phyloP scores from a whole-genome alignment of 2,329 filamentous ascomycete species.

The Fusarium sp. region DNA sequence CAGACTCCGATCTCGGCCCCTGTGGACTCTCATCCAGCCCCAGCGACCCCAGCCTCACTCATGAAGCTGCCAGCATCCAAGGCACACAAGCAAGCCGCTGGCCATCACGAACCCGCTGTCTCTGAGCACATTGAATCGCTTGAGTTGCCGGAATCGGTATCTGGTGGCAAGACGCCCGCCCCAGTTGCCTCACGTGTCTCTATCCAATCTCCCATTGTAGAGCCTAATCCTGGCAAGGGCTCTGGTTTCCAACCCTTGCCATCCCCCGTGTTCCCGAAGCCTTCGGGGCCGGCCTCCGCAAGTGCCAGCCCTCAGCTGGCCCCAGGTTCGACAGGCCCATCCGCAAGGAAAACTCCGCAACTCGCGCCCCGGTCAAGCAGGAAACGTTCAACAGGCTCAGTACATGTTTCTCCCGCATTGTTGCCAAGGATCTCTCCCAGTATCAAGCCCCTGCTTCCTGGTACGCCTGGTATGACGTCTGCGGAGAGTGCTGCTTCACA shows the following conservation, averaged over 20 bases:
- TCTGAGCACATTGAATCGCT: constrained; percentile 69
- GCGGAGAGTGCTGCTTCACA: constrained; percentile 74
- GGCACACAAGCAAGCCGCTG: constrained; percentile 59
- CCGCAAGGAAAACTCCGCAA: constrained; percentile 66
- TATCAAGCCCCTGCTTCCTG: constrained; percentile 90
- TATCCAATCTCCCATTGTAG: constrained; percentile 51
- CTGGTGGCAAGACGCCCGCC: constrained; percentile 45
- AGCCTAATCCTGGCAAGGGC: constrained; percentile 61
- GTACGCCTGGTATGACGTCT: constrained; percentile 59
- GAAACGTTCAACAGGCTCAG: constrained; percentile 80
- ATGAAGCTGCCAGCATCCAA: constrained; percentile 78
- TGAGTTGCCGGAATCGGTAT: constrained; percentile 78
- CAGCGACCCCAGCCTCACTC: constrained; percentile 80
- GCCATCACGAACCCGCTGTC: constrained; percentile 56
- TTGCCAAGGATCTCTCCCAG: constrained; percentile 91
- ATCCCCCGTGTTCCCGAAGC: constrained; percentile 60
- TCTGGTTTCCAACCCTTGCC: constrained; percentile 62
- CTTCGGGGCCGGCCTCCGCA: constrained; percentile 62
- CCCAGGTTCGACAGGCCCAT: constrained; percentile 62
- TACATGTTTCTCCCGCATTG: constrained; percentile 87
- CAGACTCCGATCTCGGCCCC: constrained; percentile 42
- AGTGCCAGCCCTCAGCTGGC: constrained; percentile 74
- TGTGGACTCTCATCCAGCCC: constrained; percentile 55
- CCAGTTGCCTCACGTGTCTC: constrained; percentile 59
- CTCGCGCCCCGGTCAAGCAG: constrained; percentile 69